Evolutionary conservation across 192 early-diverging fungal species (phyloP), one percentile per base, ranked within the genome.

Genomic region (Podila epicladia): DNA sequence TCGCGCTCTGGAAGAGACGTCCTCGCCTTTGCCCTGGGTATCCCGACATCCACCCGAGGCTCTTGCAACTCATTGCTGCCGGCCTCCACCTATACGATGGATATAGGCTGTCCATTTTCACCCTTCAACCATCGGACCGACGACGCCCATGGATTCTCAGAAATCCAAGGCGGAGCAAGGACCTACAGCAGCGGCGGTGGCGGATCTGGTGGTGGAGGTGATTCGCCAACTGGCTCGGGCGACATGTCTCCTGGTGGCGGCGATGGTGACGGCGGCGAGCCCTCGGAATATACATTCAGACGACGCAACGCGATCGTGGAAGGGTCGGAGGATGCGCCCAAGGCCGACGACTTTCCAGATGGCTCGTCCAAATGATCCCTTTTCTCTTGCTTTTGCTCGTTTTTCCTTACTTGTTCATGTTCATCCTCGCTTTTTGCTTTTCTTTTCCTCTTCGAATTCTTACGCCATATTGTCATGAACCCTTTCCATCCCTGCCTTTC

Each of bases 231-330:
- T 12, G 61, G 69, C 26, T 60, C 71, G 7, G 71, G 26, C 6
- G 77, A 67, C 31, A 58, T 69, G 62, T 67, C 19, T 45, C 77
- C 77, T 38, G 77, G 77, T 58, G 77, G 71, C 67, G 77, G 77
- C 22, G 77, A 80, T 38, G 60, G 63, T 3, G 55, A 38, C 13
- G 71, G 72, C 22, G 77, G 77, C 11, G 77, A 72, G 28, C 77
- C 77, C 29, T 73, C 71, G 3, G 77, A 80, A 24, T 80, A 80
- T 48, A 80, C 77, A n/a, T 80, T 73, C 62, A 48, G 77, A 62
- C 70, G 77, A 35, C 49, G 77, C 63, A 80, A 80, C 17, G 77
- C 77, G 17, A 80, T 80, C 61, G 77, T 80, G 7, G 77, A 80
- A 22, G 77, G 77, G 22, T 72, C 71, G 20, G 77, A 80, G 4